Evolutionary conservation across 1,284 basidiomycete genomes (phyloP), one percentile per base, ranked within the genome.

Genomic region (Earliella scabrosa): DNA sequence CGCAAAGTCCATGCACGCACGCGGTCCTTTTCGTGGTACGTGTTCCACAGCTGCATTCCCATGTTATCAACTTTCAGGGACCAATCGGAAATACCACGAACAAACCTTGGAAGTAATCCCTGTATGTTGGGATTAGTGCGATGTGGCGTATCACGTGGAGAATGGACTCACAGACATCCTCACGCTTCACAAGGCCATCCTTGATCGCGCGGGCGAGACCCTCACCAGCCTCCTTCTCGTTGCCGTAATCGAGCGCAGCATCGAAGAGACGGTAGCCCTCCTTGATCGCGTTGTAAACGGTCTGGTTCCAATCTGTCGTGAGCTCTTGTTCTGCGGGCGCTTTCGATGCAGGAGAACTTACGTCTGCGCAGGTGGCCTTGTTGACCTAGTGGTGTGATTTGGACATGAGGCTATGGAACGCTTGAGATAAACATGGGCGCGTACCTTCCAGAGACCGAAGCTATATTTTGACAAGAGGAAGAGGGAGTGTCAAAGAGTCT

Each of bases 141-240:
- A 32, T 21, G 27, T 23, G 29, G 40, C 23, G 21, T 18, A 24
- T 26, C 8, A 52, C 27, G 36, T 18, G 11, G 4, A 24, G 10
- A 26, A 29, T 72, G 56, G 64, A 79, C 83, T 82, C 76, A 85
- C 90, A 93, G 40, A 95, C 78, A 18, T 90, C 88, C 68, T 89
- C 86, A 41, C 88, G 80, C 69, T 86, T 90, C 50, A 90, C 86
- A 36, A 91, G 68, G 32, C 87, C 89, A 10, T 90, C 87, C 36
- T 78, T 75, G 70, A 97, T 86, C 36, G 93, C 95, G 51, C 89
- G 81, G 43, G 76, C 78, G 52, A 90, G 79, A 58, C 87, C 87
- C 64, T 82, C 77, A 3, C 92, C 94, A 23, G 93, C 93, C 72
- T 95, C 90, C 68, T 86, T 90, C 75, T 97, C 93, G 72, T 97